Conservation (phyloP, 2,329 filamentous ascomycete species). For the Rutstroemia sydowiana region DNA sequence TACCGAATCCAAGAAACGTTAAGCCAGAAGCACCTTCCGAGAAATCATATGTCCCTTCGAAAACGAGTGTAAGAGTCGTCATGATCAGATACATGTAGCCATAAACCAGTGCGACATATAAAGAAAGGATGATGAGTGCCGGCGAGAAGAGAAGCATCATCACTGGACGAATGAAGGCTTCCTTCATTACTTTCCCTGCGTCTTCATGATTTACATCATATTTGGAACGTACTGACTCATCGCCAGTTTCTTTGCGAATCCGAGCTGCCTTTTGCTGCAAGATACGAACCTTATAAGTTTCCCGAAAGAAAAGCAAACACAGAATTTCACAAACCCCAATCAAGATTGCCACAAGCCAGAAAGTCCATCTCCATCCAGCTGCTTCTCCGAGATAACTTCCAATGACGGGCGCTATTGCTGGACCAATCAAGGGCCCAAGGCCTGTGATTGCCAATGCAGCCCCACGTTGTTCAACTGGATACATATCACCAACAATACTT, state of each 20-base stretch:
- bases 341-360: constrained; percentile 33
- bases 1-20: background rate
- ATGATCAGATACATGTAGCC: background rate
- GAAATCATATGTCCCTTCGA: background rate
- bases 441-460: background rate
- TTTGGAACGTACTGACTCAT: background rate
- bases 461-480: background rate
- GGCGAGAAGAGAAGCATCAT: background rate
- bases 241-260: constrained; percentile 15
- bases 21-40: background rate
- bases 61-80: background rate
- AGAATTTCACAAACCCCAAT: constrained; percentile 33
- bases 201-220: constrained; percentile 24
- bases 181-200: constrained; percentile 15
- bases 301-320: constrained; percentile 32
- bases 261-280: background rate
- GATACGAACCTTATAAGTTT: background rate
- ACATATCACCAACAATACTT: background rate
- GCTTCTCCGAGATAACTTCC: constrained; percentile 29
- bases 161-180: background rate
- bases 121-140: background rate
- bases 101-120: background rate
- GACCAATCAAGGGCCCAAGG: constrained; percentile 22
- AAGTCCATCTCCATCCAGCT: constrained; percentile 32
- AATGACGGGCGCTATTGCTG: constrained; percentile 24